These are phyloP conservation scores for Terana coerulea DNA, from an alignment of 768 basidiomycete species.

Conservation along the genomic window DNA sequence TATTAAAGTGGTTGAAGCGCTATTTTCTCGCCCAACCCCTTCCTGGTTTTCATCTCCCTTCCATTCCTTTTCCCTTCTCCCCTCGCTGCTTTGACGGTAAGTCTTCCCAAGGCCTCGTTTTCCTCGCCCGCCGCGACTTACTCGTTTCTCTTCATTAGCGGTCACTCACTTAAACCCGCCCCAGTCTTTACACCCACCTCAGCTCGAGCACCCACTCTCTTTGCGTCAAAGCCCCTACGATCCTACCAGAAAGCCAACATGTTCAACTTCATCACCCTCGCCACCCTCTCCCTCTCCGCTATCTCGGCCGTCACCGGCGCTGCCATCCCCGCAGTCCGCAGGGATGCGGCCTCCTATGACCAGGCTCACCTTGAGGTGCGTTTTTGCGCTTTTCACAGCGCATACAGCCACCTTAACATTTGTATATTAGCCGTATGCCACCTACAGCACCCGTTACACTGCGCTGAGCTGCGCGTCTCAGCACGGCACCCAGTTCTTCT, in stretches of 20 bases:
- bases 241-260: slow-evolving; percentile 16
- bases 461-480: slow-evolving; percentile 44
- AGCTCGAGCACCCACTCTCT: slow-evolving; percentile 19
- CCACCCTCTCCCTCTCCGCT: slow-evolving; percentile 44
- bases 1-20: slow-evolving; percentile 8
- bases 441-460: slow-evolving; percentile 61
- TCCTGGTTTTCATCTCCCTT: slow-evolving; percentile 22
- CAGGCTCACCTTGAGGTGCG: slow-evolving; percentile 41
- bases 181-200: slow-evolving; percentile 13
- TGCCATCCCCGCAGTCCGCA: slow-evolving; percentile 39
- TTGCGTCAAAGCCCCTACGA: slow-evolving; percentile 19
- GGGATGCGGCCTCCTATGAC: slow-evolving; percentile 38
- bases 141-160: slow-evolving; percentile 11
- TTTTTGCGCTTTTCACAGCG: slow-evolving; percentile 15
- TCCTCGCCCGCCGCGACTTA: neutral
- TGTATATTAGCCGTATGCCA: slow-evolving; percentile 40
- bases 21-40: slow-evolving; percentile 12
- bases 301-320: slow-evolving; percentile 31
- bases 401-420: neutral
- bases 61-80: slow-evolving; percentile 13
- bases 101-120: neutral
- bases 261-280: slow-evolving; percentile 31
- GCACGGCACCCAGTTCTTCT: slow-evolving; percentile 48
- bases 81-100: slow-evolving; percentile 22
- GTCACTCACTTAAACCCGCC: slow-evolving; percentile 21